Evolutionary conservation across 495 filamentous ascomycete species (phyloP).

Genomic region (Podospora conica): DNA sequence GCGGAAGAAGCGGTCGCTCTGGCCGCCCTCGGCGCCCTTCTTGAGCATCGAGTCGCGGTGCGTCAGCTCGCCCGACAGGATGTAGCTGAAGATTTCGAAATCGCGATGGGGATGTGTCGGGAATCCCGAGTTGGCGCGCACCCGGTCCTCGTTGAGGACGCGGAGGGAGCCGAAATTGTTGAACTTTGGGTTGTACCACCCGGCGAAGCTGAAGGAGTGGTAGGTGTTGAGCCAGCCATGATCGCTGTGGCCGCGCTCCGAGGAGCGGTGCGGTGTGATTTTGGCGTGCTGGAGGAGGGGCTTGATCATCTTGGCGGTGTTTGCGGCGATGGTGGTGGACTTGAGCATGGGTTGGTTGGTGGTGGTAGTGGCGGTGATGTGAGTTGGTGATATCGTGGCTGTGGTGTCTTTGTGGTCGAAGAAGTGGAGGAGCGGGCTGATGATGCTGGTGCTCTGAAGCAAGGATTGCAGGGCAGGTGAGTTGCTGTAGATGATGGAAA

Average conservation of each 20-base stretch:
- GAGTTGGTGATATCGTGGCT: background rate
- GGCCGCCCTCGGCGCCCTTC: conserved; percentile 46
- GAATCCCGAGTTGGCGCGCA: conserved; percentile 61
- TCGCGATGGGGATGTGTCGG: conserved; percentile 75
- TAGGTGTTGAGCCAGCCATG: conserved; percentile 81
- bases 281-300: conserved; percentile 52
- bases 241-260: conserved; percentile 62
- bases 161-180: conserved; percentile 62
- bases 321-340: conserved; percentile 5
- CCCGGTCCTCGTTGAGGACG: conserved; percentile 79
- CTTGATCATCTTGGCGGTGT: conserved; percentile 45
- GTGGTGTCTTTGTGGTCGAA: background rate
- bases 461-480: background rate
- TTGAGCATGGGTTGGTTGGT: conserved; percentile 15
- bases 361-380: background rate
- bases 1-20: conserved; percentile 57
- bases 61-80: conserved; percentile 70
- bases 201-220: conserved; percentile 76
- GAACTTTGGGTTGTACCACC: conserved; percentile 61
- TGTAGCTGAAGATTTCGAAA: conserved; percentile 80
- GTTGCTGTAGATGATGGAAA: conserved; percentile 21
- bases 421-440: background rate
- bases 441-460: background rate
- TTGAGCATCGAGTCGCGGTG: conserved; percentile 71
- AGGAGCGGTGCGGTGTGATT: conserved; percentile 55